These are phyloP conservation scores for Noccaea caerulescens DNA, from an alignment of 345 rosid genomes.

Conservation along the genomic window DNA sequence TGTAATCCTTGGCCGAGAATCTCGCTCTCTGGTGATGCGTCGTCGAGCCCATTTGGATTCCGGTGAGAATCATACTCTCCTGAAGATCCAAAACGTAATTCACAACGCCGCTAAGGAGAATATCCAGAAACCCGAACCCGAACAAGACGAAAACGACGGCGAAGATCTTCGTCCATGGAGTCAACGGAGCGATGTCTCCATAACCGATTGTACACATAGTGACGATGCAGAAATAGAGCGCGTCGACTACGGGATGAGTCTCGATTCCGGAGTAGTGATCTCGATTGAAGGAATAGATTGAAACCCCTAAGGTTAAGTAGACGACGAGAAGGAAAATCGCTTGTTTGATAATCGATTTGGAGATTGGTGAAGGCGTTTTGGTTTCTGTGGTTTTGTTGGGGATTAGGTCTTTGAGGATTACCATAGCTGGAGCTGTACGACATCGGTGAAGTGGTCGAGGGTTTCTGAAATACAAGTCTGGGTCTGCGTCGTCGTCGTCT, in stretches of 20 bases:
- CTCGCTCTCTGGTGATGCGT: constrained; percentile 2
- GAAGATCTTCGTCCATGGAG: constrained; percentile 64
- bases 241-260: constrained; percentile 82
- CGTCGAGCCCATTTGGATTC: constrained; percentile 44
- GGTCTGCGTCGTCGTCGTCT: neutral
- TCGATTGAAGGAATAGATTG: constrained; percentile 59
- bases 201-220: constrained; percentile 87
- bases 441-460: constrained; percentile 65
- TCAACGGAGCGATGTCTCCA: constrained; percentile 75
- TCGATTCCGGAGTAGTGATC: constrained; percentile 72
- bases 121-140: constrained; percentile 74
- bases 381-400: constrained; percentile 41
- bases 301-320: constrained; percentile 64
- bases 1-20: constrained; percentile 56
- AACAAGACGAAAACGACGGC: constrained; percentile 70
- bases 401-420: constrained; percentile 53
- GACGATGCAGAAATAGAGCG: constrained; percentile 79
- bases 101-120: constrained; percentile 67
- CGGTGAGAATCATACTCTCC: constrained; percentile 60
- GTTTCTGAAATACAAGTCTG: neutral
- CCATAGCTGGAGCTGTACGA: constrained; percentile 89
- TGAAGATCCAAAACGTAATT: constrained; percentile 69
- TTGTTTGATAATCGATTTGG: constrained; percentile 58
- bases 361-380: constrained; percentile 51
- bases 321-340: constrained; percentile 56